phyloP scores from a whole-genome alignment of 2,329 filamentous ascomycete genomes.

The Scedosporium minutisporum region DNA sequence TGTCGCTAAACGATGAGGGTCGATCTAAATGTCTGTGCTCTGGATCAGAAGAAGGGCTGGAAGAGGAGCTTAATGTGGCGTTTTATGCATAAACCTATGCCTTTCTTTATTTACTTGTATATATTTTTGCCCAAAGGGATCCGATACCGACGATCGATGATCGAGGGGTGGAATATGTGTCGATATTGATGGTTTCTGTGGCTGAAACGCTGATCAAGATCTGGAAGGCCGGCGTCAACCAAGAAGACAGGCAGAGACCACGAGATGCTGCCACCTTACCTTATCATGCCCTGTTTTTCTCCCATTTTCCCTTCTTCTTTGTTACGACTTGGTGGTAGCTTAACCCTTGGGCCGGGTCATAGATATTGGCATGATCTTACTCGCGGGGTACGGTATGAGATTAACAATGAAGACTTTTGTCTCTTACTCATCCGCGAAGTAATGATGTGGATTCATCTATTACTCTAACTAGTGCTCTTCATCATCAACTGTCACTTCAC shows the following conservation, averaged over 20 bases:
- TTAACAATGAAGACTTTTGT: too few species aligned
- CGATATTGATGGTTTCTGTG: not conserved
- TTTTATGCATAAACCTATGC: not conserved
- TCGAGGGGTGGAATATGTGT: not conserved
- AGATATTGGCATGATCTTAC: not conserved
- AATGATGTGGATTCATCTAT: not conserved
- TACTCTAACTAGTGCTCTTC: not conserved
- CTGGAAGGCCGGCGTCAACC: not conserved
- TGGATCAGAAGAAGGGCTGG: too few species aligned
- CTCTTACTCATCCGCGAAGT: not conserved
- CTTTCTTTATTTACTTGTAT: not conserved
- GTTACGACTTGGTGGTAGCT: not conserved
- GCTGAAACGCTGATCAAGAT: not conserved
- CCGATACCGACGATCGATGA: not conserved
- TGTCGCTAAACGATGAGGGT: too few species aligned
- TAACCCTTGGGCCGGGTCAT: not conserved
- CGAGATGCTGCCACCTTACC: too few species aligned
- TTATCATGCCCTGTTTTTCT: too few species aligned
- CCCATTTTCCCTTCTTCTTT: too few species aligned
- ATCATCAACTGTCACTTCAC: not conserved
- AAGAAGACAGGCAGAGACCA: too few species aligned
- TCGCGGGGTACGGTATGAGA: too few species aligned
- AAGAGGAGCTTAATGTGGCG: not conserved
- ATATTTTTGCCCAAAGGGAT: not conserved
- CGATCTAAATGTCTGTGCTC: too few species aligned